Evolutionary conservation across 106 monocot species (phyloP).

Genomic region (Triglochin maritima): DNA sequence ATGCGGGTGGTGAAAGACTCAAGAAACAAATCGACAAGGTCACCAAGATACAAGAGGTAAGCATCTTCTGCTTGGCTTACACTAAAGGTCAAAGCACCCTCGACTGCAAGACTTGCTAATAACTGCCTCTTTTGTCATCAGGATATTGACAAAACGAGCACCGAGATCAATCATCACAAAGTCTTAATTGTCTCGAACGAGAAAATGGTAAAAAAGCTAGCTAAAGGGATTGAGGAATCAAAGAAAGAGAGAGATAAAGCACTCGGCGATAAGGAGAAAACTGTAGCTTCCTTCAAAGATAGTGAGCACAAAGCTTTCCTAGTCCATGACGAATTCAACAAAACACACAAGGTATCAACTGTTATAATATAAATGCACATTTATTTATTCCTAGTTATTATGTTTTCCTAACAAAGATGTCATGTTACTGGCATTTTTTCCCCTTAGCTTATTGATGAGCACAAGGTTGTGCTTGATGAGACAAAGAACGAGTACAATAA

Average conservation of each 20-base stretch:
- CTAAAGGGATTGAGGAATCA: slow-evolving; percentile 65
- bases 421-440: background rate
- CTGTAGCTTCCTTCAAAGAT: slow-evolving; percentile 52
- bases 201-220: slow-evolving; percentile 56
- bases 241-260: slow-evolving; percentile 69
- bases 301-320: slow-evolving; percentile 66
- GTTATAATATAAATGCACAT: background rate
- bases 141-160: slow-evolving; percentile 89
- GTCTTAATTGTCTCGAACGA: slow-evolving; percentile 59
- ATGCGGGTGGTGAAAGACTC: slow-evolving; percentile 80
- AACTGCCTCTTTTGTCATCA: slow-evolving; percentile 10
- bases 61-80: slow-evolving; percentile 8
- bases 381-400: background rate
- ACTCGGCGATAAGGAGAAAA: slow-evolving; percentile 51
- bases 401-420: background rate
- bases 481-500: slow-evolving; percentile 60
- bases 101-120: background rate
- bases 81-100: too few relatives aligned
- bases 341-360: slow-evolving; percentile 56
- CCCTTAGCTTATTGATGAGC: slow-evolving; percentile 61
- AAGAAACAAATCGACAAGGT: slow-evolving; percentile 79
- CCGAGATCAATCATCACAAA: slow-evolving; percentile 74
- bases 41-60: slow-evolving; percentile 69
- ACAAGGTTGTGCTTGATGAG: slow-evolving; percentile 63
- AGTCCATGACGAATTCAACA: slow-evolving; percentile 74